phyloP scores from a whole-genome alignment of 176 grass and related monocot genomes.

The Eleusine coracana region DNA sequence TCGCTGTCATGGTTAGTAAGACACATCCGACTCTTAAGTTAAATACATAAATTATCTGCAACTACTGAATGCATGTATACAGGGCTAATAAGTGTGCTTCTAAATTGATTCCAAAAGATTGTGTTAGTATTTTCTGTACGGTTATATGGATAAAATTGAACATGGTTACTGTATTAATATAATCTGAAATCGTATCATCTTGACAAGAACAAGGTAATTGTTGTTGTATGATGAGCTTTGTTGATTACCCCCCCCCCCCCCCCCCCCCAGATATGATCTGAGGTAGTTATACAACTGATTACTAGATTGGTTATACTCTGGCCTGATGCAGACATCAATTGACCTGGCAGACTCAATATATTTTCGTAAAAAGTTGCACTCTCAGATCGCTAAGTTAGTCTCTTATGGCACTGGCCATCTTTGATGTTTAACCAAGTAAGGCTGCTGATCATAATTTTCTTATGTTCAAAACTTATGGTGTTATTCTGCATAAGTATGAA shows the following conservation, averaged over 20 bases:
- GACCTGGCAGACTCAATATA: background rate
- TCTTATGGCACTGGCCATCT: background rate
- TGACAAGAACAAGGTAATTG: background rate
- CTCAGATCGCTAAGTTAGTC: background rate
- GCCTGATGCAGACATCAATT: background rate
- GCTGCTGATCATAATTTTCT: background rate
- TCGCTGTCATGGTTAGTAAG: background rate
- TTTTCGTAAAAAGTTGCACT: background rate
- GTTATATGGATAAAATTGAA: background rate
- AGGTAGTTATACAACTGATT: background rate
- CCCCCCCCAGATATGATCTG: background rate
- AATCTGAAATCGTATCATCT: background rate
- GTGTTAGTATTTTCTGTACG: background rate
- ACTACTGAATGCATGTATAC: background rate
- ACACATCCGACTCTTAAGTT: background rate
- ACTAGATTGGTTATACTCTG: background rate
- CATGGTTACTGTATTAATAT: background rate
- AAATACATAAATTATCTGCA: background rate
- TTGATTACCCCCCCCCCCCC: background rate
- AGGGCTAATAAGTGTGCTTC: too few species aligned
- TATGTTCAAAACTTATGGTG: background rate
- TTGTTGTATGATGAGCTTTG: background rate
- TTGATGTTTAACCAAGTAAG: background rate
- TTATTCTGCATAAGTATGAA: background rate
- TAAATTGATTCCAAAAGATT: slow-evolving; percentile 6